These are phyloP conservation scores for Clonostachys sp. DNA, from an alignment of 2,329 filamentous ascomycete species.

Conservation along the genomic window DNA sequence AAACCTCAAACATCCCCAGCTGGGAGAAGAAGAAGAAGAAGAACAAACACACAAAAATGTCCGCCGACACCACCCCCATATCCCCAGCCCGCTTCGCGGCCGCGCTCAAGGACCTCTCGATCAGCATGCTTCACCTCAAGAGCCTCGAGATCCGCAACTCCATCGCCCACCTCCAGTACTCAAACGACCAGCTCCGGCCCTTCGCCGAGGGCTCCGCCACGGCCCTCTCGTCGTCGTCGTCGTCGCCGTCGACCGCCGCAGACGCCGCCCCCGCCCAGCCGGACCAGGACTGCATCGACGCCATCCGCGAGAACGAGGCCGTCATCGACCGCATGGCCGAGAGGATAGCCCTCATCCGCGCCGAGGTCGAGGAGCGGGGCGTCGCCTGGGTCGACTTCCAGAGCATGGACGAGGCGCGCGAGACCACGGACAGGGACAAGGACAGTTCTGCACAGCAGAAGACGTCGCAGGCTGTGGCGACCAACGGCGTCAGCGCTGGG, in stretches of 20 bases:
- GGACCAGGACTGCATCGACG: constrained; percentile 69
- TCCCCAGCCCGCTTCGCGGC: constrained; percentile 57
- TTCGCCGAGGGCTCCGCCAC: constrained; percentile 51
- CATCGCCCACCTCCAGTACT: constrained; percentile 68
- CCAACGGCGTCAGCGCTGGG: constrained; percentile 6
- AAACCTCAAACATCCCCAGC: too few relatives aligned
- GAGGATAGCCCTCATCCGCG: constrained; percentile 57
- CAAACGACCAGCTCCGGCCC: constrained; percentile 67
- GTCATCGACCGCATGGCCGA: constrained; percentile 66
- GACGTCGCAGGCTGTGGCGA: not conserved
- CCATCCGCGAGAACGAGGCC: constrained; percentile 65
- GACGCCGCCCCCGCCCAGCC: constrained; percentile 18
- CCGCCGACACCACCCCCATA: constrained; percentile 59
- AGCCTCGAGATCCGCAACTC: constrained; percentile 72
- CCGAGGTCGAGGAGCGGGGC: constrained; percentile 59
- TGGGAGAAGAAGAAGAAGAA: too few relatives aligned
- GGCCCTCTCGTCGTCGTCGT: constrained; percentile 13
- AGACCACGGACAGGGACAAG: constrained; percentile 9
- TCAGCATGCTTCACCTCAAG: constrained; percentile 66
- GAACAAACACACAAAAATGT: constrained; percentile 37
- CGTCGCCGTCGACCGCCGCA: constrained; percentile 6
- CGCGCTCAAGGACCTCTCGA: constrained; percentile 63
- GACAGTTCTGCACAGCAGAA: constrained; percentile 1
- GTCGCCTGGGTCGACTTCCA: constrained; percentile 53
- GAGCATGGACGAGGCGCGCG: constrained; percentile 35